These are phyloP conservation scores for Ceratocystis papillata DNA, from an alignment of 2,329 filamentous ascomycete genomes.

Conservation along the genomic window DNA sequence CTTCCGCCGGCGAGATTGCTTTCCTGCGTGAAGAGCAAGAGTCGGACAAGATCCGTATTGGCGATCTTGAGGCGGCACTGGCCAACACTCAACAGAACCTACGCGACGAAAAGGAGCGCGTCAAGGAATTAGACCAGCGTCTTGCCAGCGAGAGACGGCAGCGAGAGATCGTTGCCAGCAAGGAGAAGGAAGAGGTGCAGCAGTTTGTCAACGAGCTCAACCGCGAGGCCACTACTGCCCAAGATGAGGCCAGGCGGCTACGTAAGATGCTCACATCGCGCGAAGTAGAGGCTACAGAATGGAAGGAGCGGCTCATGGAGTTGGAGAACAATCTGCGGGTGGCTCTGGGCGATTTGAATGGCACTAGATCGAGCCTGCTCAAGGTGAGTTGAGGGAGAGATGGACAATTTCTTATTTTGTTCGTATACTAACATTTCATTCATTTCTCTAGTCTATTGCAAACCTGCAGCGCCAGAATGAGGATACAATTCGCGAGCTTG, in stretches of 20 bases:
- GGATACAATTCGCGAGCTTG: conserved; percentile 69
- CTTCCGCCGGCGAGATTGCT: conserved; percentile 80
- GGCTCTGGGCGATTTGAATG: conserved; percentile 76
- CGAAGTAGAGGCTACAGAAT: conserved; percentile 79
- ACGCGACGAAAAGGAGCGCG: conserved; percentile 73
- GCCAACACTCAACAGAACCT: conserved; percentile 67
- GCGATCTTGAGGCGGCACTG: conserved; percentile 75
- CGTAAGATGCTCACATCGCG: conserved; percentile 72
- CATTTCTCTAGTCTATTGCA: conserved; percentile 53
- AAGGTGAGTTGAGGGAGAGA: conserved; percentile 43
- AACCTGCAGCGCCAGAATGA: conserved; percentile 84
- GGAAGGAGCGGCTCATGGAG: conserved; percentile 83
- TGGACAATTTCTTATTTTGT: background rate
- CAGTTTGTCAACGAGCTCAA: conserved; percentile 90
- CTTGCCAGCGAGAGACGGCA: conserved; percentile 72
- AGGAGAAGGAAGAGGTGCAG: conserved; percentile 91
- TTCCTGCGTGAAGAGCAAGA: conserved; percentile 97
- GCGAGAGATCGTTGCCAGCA: conserved; percentile 71
- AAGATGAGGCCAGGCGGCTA: conserved; percentile 73
- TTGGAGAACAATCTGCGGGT: conserved; percentile 81
- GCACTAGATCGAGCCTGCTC: conserved; percentile 73
- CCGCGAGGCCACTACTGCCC: conserved; percentile 64
- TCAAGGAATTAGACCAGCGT: conserved; percentile 60
- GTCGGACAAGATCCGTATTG: conserved; percentile 93
- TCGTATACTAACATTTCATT: background rate